Evolutionary conservation across 768 basidiomycete genomes (phyloP).

Genomic region (Boletus fagicola): DNA sequence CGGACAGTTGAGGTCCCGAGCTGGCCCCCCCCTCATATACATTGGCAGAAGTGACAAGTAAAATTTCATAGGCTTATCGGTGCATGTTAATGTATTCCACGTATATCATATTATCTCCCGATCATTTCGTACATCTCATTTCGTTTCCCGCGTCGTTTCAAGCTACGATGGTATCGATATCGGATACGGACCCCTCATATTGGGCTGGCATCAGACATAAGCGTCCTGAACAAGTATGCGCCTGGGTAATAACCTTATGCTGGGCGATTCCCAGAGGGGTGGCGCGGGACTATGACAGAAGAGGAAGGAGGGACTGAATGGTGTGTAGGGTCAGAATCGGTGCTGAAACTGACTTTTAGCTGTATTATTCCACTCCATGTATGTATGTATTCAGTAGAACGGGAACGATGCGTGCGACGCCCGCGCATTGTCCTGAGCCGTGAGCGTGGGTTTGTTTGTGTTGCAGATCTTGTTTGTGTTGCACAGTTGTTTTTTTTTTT

Average conservation of each 20-base stretch:
- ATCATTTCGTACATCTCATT: constrained; percentile 21
- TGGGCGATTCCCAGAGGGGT: constrained; percentile 4
- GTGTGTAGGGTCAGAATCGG: background rate
- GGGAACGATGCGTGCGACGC: background rate
- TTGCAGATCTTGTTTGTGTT: background rate
- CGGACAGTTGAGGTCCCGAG: background rate
- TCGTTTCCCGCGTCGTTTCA: constrained; percentile 15
- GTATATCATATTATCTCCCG: constrained; percentile 25
- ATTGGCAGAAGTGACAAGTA: background rate
- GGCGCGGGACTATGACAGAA: constrained; percentile 10
- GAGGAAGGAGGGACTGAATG: constrained; percentile 5
- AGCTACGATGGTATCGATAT: constrained; percentile 16
- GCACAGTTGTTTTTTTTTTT: background rate
- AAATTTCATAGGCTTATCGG: background rate
- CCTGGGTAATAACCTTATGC: constrained; percentile 15
- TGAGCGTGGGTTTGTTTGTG: background rate
- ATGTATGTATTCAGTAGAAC: background rate
- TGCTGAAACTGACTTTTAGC: constrained; percentile 10
- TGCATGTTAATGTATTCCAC: constrained; percentile 26
- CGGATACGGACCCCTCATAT: constrained; percentile 22
- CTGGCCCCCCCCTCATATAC: no score
- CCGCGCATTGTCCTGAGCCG: constrained; percentile 11
- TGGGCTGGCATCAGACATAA: constrained; percentile 22
- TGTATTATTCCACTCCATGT: background rate
- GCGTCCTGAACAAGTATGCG: constrained; percentile 3